These are phyloP conservation scores for Clonostachys chloroleuca DNA, from an alignment of 2,329 filamentous ascomycete genomes.

Conservation along the genomic window DNA sequence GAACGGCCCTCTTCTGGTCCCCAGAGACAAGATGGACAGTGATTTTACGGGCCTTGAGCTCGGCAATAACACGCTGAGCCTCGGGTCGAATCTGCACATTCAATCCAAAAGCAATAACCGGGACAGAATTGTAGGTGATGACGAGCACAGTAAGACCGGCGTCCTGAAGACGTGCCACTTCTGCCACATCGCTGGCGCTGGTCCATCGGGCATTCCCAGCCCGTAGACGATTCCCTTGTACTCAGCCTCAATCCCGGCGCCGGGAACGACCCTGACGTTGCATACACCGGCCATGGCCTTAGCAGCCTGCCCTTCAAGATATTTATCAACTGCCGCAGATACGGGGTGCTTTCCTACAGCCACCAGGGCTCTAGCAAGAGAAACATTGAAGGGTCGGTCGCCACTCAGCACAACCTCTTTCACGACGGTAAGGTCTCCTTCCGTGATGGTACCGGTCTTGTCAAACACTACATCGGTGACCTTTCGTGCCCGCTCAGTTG, in stretches of 20 bases:
- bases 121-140: conserved; percentile 13
- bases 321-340: conserved; percentile 35
- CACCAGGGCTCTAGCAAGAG: conserved; percentile 18
- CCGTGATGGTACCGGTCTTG: conserved; percentile 61
- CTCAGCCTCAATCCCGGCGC: conserved; percentile 29
- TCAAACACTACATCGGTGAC: conserved; percentile 56
- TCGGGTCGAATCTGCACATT: conserved; percentile 24
- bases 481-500: conserved; percentile 46
- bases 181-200: conserved; percentile 10
- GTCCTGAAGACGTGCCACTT: conserved; percentile 9
- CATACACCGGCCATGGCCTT: conserved; percentile 6
- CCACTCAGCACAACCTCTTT: conserved; percentile 10
- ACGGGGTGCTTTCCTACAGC: conserved; percentile 43
- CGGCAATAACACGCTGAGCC: conserved; percentile 34
- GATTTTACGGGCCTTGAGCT: conserved; percentile 41
- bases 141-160: conserved; percentile 17
- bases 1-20: conserved; percentile 44
- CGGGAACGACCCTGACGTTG: conserved; percentile 29
- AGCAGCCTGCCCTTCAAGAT: conserved; percentile 26
- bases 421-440: conserved; percentile 27
- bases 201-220: conserved; percentile 44
- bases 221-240: conserved; percentile 19
- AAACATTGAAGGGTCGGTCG: conserved; percentile 12
- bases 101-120: conserved; percentile 45
- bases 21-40: conserved; percentile 51